Evolutionary conservation across 176 grass and related monocot species (phyloP).

Genomic region (Triticum aestivum): IWGSC_CS_RefSeq_v2.1 NC_057813.1:235643245-235643744

Average conservation of each 20-base stretch:
- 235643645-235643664: not conserved
- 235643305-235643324: not conserved
- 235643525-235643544: not conserved
- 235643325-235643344: not conserved
- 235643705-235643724: not conserved
- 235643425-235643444: not conserved
- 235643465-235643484: not conserved
- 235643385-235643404: not conserved
- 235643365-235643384: not conserved
- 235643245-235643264: not conserved
- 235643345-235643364: not conserved
- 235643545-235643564: not conserved
- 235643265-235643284: not conserved
- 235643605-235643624: not conserved
- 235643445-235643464: not conserved
- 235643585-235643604: not conserved
- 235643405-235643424: not conserved
- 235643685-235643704: not conserved
- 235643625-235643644: not conserved
- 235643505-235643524: not conserved
- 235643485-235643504: constrained; percentile 7
- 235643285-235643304: not conserved
- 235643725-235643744: not conserved
- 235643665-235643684: not conserved
- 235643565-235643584: not conserved